phyloP scores from a whole-genome alignment of 2,329 filamentous ascomycete genomes.

The Raffaelea albimanens region DNA sequence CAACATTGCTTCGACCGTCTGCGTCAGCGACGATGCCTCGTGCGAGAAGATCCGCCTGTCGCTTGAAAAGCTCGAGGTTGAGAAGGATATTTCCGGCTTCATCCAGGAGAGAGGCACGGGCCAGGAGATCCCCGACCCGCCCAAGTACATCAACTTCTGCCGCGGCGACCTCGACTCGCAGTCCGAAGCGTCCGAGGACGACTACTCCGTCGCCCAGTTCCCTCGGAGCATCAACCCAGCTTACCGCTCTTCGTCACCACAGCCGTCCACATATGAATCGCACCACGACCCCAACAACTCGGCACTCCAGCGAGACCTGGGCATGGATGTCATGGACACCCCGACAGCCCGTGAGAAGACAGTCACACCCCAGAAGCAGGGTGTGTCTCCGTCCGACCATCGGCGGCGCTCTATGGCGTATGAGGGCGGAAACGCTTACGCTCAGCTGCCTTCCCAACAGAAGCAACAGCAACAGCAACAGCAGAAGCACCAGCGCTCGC shows the following conservation, averaged over 20 bases:
- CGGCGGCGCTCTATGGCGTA: not conserved
- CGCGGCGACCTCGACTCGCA: constrained; percentile 77
- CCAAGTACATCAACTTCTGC: constrained; percentile 98
- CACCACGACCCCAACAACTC: constrained; percentile 74
- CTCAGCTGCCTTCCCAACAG: not conserved
- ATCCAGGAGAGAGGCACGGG: constrained; percentile 85
- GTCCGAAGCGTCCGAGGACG: constrained; percentile 79
- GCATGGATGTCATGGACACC: constrained; percentile 33
- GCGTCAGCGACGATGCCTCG: constrained; percentile 91
- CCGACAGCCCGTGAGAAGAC: constrained; percentile 38
- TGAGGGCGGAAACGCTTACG: too few species aligned
- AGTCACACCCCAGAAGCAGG: constrained; percentile 39
- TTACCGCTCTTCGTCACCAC: constrained; percentile 90
- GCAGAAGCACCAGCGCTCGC: constrained; percentile 15
- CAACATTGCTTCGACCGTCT: constrained; percentile 94
- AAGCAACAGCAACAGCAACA: not conserved
- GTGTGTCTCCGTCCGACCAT: constrained; percentile 5
- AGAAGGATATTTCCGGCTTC: constrained; percentile 84
- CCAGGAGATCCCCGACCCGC: constrained; percentile 93
- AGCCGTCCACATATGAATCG: constrained; percentile 85
- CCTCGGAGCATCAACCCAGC: constrained; percentile 91
- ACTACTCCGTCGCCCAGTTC: constrained; percentile 94
- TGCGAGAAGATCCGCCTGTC: constrained; percentile 94
- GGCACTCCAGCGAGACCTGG: constrained; percentile 59
- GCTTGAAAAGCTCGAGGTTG: constrained; percentile 85